Evolutionary conservation across 2,329 filamentous ascomycete species (phyloP).

Genomic region (Talaromyces pinophilus): DNA sequence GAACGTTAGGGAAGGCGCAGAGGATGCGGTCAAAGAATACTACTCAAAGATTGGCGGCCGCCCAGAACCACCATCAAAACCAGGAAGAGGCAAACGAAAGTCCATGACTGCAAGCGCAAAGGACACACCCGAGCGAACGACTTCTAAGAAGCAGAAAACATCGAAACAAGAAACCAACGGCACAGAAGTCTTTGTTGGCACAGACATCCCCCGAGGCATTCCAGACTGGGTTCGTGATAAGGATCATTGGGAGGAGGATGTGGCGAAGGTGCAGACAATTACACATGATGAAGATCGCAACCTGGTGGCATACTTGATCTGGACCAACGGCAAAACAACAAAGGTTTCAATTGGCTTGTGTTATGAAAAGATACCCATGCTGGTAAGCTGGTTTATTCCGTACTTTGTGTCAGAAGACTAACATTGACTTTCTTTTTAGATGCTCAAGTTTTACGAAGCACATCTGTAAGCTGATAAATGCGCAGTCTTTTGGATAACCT

Average conservation of each 20-base stretch:
- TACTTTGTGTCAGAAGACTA: background rate
- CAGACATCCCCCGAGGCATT: slow-evolving; percentile 9
- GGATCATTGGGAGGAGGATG: slow-evolving; percentile 48
- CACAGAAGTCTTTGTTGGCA: slow-evolving; percentile 24
- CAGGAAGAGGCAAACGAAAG: slow-evolving; percentile 36
- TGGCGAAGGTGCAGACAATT: slow-evolving; percentile 47
- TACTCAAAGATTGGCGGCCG: slow-evolving; percentile 45
- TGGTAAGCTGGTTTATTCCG: slow-evolving; percentile 31
- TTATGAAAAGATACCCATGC: slow-evolving; percentile 47
- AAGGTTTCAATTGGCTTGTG: slow-evolving; percentile 44
- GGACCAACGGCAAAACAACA: slow-evolving; percentile 48
- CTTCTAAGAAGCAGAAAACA: slow-evolving; percentile 34
- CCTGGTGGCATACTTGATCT: slow-evolving; percentile 30
- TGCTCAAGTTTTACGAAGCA: slow-evolving; percentile 53
- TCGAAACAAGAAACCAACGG: slow-evolving; percentile 27
- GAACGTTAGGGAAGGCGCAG: slow-evolving; percentile 39
- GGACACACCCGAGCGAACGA: slow-evolving; percentile 27
- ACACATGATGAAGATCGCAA: slow-evolving; percentile 29
- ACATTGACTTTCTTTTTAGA: slow-evolving; percentile 34
- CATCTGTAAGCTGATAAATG: slow-evolving; percentile 45
- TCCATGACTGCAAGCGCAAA: slow-evolving; percentile 35
- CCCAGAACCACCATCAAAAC: slow-evolving; percentile 35
- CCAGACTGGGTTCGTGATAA: slow-evolving; percentile 43
- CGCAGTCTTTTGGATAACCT: background rate
- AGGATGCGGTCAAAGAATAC: slow-evolving; percentile 45